These are phyloP conservation scores for Datisca glomerata DNA, from an alignment of 306 rosid species.

Conservation along the genomic window DNA sequence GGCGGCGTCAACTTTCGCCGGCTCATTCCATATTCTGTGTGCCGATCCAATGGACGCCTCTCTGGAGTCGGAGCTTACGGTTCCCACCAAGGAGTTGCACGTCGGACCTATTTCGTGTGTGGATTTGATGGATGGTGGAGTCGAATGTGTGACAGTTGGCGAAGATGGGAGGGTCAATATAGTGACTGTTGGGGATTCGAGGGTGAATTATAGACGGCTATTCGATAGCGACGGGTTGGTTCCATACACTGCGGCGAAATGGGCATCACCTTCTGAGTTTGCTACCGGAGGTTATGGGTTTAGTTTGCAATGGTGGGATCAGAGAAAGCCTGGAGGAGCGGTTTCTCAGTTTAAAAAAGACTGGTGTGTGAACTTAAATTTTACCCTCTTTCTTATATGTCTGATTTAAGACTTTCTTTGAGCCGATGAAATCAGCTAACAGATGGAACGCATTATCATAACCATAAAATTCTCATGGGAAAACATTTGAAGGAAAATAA, in stretches of 20 bases:
- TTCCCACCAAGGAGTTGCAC: slow-evolving; percentile 45
- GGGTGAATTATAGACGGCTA: slow-evolving; percentile 31
- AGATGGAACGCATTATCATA: no score
- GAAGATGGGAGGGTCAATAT: slow-evolving; percentile 77
- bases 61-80: slow-evolving; percentile 37
- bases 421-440: no score
- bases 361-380: slow-evolving; percentile 57
- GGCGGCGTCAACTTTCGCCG: slow-evolving; percentile 41
- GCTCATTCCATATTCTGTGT: slow-evolving; percentile 58
- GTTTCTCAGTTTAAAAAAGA: slow-evolving; percentile 77
- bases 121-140: slow-evolving; percentile 58
- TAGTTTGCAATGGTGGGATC: slow-evolving; percentile 95
- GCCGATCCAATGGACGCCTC: slow-evolving; percentile 32
- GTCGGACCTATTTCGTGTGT: slow-evolving; percentile 30
- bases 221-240: slow-evolving; percentile 79
- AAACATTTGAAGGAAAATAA: no score
- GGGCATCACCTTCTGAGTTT: slow-evolving; percentile 88
- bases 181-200: slow-evolving; percentile 38
- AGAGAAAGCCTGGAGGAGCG: slow-evolving; percentile 66
- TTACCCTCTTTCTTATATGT: neutral
- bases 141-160: slow-evolving; percentile 65
- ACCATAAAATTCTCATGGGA: no score
- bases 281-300: slow-evolving; percentile 80
- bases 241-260: slow-evolving; percentile 51
- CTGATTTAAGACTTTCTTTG: neutral